Base-by-base conservation (phyloP, 495 filamentous ascomycete genomes). In the Tuber calosporum region DNA sequence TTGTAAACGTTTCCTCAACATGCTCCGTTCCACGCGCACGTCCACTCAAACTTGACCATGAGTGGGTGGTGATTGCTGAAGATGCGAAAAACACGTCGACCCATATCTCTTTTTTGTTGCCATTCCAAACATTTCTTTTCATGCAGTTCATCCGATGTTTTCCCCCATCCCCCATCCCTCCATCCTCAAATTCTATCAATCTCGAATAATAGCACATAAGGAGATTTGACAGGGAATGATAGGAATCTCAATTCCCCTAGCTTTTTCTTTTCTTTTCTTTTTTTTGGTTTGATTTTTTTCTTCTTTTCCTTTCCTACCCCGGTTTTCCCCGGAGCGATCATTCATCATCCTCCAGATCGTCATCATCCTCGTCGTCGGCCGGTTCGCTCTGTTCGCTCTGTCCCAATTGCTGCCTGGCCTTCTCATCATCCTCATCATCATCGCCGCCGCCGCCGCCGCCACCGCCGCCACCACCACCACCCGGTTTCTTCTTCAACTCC, bases 401-500 rank as follows among this genome's bases (percentile, higher is more conserved):
- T 30, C 9, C 53, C 53, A 62, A 30, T 62, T 62, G 53, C 53
- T 62, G 53, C 26, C 74, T 72, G 38, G 66, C 26, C 45, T 77
- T 77, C 26, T 69, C 66, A 70, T 78, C 72, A 58, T 78, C 76
- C 38, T 78, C 76, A 0, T 77, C 76, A 4, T 77, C 76, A 19
- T 78, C 76, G 66, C 72, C 66, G 37, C 30, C 48, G 26, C n/a
- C n/a, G n/a, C n/a, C n/a, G n/a, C n/a, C n/a, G n/a, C n/a, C n/a
- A n/a, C n/a, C n/a, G n/a, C n/a, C n/a, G n/a, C n/a, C 76, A 19
- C 77, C 76, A 48, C 72, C 66, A 30, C 30, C 48, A 20, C 53
- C 71, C 70, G 73, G 74, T 53, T 77, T 78, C 48, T 77, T 77
- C 68, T 73, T 78, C 19, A 72, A 71, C 26, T 78, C 76, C 58